Evolutionary conservation across 2,329 filamentous ascomycete species (phyloP), one percentile per base, ranked within the genome.

Genomic region (Clarireedia hainanense): DNA sequence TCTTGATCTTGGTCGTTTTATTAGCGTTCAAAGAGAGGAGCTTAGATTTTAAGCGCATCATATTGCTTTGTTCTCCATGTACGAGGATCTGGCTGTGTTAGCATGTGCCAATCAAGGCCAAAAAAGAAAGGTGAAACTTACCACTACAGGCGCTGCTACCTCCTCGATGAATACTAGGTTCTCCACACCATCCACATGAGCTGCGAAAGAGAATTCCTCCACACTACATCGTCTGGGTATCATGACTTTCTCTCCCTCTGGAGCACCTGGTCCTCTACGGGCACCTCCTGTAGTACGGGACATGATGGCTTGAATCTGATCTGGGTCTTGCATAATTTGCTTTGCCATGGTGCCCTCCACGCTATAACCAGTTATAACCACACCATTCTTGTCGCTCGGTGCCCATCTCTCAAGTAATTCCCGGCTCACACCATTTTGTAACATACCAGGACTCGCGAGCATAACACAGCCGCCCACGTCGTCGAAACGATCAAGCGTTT

Each of bases 301-400:
- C 85, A 96, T 97, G 65, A 97, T 88, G 0, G 92, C 92, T 58
- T 91, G 91, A 57, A 99, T 97, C 66, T 91, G 86, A 59, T 96
- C 91, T 0, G 94, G 94, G 69, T 97, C 94, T 63, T 92, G 89
- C 74, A 97, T 86, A 60, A 99, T 89, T 65, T 94, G 85, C 71
- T 96, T 92, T 3, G 91, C 94, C 92, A 99, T 97, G 0, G 94
- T 99, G 5, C 94, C 94, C 72, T 99, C 94, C 6, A 99, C 92
- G 59, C 91, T 96, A 74, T 99, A 99, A 69, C 94, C 94, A 0
- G 94, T 99, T 71, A 99, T 96, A 64, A 99, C 88, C 45, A 99
- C 90, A n/a, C 92, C 94, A 67, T 99, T 99, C 71, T 94, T 91
- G 60, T 94, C 88, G 72, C 89, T 95, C 0, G 94, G 94, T 1